These are phyloP conservation scores for Nemania serpens DNA, from an alignment of 2,329 filamentous ascomycete genomes.

Conservation along the genomic window DNA sequence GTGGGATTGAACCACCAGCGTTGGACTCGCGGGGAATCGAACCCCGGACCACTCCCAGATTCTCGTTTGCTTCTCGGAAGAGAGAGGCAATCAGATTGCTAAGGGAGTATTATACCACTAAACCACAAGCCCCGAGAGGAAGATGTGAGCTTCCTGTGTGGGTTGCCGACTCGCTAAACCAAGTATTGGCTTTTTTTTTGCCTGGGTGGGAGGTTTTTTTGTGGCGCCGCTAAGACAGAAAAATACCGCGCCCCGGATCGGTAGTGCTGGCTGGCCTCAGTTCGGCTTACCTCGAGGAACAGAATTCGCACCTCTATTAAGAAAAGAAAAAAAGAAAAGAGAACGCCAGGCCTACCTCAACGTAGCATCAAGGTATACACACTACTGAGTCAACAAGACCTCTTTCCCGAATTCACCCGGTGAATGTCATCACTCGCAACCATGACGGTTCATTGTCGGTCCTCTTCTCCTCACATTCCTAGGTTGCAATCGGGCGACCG, in stretches of 20 bases:
- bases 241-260: too few species aligned
- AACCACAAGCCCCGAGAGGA: conserved; percentile 25
- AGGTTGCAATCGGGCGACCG: conserved; percentile 22
- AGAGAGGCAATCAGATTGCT: conserved; percentile 12
- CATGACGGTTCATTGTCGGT: conserved; percentile 7
- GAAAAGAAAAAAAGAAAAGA: not conserved
- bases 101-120: conserved; percentile 30
- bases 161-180: conserved; percentile 1
- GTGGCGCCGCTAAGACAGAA: conserved; percentile 7
- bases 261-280: too few species aligned
- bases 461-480: not conserved
- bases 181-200: conserved; percentile 1
- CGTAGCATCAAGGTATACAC: too few species aligned
- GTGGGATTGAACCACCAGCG: conserved; percentile 20
- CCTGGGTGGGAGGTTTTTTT: conserved; percentile 1
- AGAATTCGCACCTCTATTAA: too few species aligned
- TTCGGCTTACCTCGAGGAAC: not conserved
- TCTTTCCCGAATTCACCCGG: conserved; percentile 17
- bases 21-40: conserved; percentile 35
- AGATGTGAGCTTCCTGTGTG: conserved; percentile 16
- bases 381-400: not conserved
- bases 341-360: not conserved
- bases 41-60: conserved; percentile 34
- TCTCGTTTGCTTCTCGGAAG: not conserved
- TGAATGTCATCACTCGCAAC: conserved; percentile 9